These are phyloP conservation scores for Torulaspora maleeae DNA, from an alignment of 805 yeast genomes.

Conservation along the genomic window DNA sequence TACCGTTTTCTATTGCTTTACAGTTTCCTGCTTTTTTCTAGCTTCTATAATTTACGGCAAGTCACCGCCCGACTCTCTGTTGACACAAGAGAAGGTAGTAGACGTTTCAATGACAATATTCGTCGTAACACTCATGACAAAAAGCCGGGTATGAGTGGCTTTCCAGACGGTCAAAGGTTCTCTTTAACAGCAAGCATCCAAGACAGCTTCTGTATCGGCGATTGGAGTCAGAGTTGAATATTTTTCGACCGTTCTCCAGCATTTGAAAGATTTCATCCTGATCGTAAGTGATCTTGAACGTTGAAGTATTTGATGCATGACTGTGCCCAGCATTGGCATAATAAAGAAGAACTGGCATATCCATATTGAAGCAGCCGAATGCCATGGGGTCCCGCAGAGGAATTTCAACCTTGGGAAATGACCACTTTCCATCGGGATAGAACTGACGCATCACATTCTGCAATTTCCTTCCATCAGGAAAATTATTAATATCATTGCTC, in stretches of 20 bases:
- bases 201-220: conserved; percentile 44
- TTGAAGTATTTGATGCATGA: conserved; percentile 50
- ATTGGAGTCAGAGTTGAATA: conserved; percentile 45
- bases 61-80: background rate
- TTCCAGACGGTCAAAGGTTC: conserved; percentile 41
- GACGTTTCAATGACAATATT: conserved; percentile 37
- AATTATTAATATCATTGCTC: conserved; percentile 49
- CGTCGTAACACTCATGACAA: conserved; percentile 38
- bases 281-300: conserved; percentile 52
- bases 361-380: conserved; percentile 66
- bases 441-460: conserved; percentile 33
- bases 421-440: conserved; percentile 11
- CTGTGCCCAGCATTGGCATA: conserved; percentile 43
- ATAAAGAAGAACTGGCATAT: conserved; percentile 50
- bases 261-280: conserved; percentile 41
- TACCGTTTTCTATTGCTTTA: background rate
- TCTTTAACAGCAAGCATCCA: conserved; percentile 53
- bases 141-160: conserved; percentile 30
- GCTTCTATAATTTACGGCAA: background rate
- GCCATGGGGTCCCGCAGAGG: conserved; percentile 55
- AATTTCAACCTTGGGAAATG: conserved; percentile 24
- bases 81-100: background rate
- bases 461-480: conserved; percentile 57
- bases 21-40: background rate
- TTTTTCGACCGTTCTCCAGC: conserved; percentile 48